Evolutionary conservation across 345 rosid species (phyloP).

Genomic region (Rubroshorea leprosula): DNA sequence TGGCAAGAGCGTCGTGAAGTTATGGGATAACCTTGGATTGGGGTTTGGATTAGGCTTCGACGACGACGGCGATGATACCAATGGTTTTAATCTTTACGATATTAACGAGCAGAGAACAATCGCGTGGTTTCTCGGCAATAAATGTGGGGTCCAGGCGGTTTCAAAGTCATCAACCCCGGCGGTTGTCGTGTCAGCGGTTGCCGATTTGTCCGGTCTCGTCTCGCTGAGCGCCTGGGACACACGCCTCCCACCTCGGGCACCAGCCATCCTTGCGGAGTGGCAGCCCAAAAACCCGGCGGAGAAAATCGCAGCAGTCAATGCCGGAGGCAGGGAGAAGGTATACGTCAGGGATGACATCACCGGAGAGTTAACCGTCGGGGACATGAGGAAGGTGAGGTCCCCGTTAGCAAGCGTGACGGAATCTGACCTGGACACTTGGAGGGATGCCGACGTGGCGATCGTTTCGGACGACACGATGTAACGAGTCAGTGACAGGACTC

Average conservation of each 20-base stretch:
- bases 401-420: slow-evolving; percentile 41
- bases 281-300: slow-evolving; percentile 27
- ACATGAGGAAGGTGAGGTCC: slow-evolving; percentile 43
- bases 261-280: slow-evolving; percentile 67
- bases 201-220: slow-evolving; percentile 20
- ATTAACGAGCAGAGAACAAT: slow-evolving; percentile 8
- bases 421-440: slow-evolving; percentile 37
- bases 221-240: slow-evolving; percentile 54
- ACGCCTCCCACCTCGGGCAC: slow-evolving; percentile 36
- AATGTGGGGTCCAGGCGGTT: slow-evolving; percentile 12
- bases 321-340: slow-evolving; percentile 36
- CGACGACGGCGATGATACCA: neutral
- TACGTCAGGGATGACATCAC: slow-evolving; percentile 40
- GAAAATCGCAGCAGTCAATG: slow-evolving; percentile 25
- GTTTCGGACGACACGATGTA: slow-evolving; percentile 13
- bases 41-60: slow-evolving; percentile 30
- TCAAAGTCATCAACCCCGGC: slow-evolving; percentile 30
- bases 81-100: slow-evolving; percentile 13
- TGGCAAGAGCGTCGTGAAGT: slow-evolving; percentile 52
- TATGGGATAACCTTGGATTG: slow-evolving; percentile 49
- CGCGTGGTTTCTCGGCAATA: slow-evolving; percentile 8
- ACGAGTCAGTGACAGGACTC: neutral
- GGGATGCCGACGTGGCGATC: slow-evolving; percentile 55
- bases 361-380: slow-evolving; percentile 41
- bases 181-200: slow-evolving; percentile 34